Evolutionary conservation across 2,329 filamentous ascomycete genomes (phyloP), one percentile per base, ranked within the genome.

Genomic region (Nakataea oryzae): DNA sequence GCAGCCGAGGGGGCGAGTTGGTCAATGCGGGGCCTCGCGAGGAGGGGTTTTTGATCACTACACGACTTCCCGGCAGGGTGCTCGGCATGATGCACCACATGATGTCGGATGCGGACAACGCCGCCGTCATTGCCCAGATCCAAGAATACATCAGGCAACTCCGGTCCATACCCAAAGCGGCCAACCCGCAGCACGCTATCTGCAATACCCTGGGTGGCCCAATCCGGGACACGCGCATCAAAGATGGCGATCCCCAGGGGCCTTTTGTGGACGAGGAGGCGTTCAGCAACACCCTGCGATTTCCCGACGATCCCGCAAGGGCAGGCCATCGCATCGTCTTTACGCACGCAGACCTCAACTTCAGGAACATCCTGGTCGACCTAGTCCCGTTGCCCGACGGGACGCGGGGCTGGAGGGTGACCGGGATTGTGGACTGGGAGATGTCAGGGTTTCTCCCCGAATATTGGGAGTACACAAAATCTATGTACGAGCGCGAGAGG

Each of bases 291-390:
- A n/a, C 63, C 7, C 58, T 74, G 21, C 63, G 67, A 24, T 70
- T 68, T 54, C 60, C 70, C 5, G 69, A 75, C 50, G 69, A 75
- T 2, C 67, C 72, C 13, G 62, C 61, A 56, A 68, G 70, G 3
- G 66, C 66, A 2, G 68, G 69, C 14, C 70, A 74, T 60, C 62
- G 63, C 26, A 69, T 71, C n/a, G 64, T 72, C 8, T 74, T 74
- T 29, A 72, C 72, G 4, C 71, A 74, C 61, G 70, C 70, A 1
- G 71, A 74, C 58, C 66, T 75, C 7, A 73, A 72, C 56, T 65
- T 69, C 2, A 65, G 70, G 6, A 75, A 74, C 57, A 74, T 75
- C 27, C 60, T 74, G 21, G 66, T 75, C 21, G 66, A 69, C 24
- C 60, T 61, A 32, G 58, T 65, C 21, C 54, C 32, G 1, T 60